Conservation (phyloP, 2,329 filamentous ascomycete species). For the Exophiala phaeomuriformis region DNA sequence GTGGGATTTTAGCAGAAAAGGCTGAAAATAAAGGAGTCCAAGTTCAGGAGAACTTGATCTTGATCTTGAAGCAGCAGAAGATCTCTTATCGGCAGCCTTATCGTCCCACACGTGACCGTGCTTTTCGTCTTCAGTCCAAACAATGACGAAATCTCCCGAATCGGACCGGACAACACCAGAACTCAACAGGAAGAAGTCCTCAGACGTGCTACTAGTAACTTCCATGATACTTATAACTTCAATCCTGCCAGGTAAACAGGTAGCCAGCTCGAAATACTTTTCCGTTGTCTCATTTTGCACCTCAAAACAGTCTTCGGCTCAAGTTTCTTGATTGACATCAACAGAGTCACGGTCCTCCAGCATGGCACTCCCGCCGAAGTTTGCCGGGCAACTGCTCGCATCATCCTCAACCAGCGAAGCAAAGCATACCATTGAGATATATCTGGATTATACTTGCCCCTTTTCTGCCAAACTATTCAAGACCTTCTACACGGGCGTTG, state of each 20-base stretch:
- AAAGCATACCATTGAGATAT: constrained; percentile 49
- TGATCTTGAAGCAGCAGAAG: not conserved
- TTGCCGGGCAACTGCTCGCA: constrained; percentile 46
- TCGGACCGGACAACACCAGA: too few relatives aligned
- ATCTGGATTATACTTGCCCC: constrained; percentile 88
- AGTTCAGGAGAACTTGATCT: not conserved
- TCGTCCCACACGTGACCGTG: not conserved
- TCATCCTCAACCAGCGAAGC: constrained; percentile 38
- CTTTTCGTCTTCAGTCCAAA: not conserved
- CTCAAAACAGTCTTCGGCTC: not conserved
- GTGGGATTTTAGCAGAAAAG: too few relatives aligned
- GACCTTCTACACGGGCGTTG: constrained; percentile 61
- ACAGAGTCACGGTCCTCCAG: not conserved
- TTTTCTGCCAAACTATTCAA: constrained; percentile 68
- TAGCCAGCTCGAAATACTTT: too few relatives aligned
- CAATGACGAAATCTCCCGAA: not conserved
- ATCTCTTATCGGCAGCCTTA: not conserved
- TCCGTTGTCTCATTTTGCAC: too few relatives aligned
- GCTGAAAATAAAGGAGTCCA: too few relatives aligned
- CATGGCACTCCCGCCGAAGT: constrained; percentile 56
- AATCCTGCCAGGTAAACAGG: too few relatives aligned
- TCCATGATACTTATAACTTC: too few relatives aligned
- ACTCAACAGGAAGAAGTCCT: too few relatives aligned
- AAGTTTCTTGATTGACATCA: not conserved
- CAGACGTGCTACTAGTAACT: too few relatives aligned